Conservation (phyloP, 306 rosid species). For the Cucurbita moschata region DNA sequence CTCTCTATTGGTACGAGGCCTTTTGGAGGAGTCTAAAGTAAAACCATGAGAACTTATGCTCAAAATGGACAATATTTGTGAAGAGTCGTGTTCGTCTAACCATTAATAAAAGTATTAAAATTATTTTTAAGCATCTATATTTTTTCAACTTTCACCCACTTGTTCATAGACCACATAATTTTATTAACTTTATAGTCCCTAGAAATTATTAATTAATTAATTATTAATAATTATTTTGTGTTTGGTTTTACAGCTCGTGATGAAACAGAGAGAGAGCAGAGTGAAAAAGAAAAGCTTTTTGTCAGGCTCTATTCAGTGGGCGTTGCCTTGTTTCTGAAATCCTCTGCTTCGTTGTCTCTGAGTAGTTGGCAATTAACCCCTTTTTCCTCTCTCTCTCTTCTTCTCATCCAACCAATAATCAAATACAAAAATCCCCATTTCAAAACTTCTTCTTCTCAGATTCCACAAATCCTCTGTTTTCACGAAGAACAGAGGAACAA, state of each 20-base stretch:
- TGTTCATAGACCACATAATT: too few relatives aligned
- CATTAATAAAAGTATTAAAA: too few relatives aligned
- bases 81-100: too few relatives aligned
- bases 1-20: too few relatives aligned
- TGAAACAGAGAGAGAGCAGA: conserved; percentile 27
- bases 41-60: too few relatives aligned
- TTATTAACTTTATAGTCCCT: too few relatives aligned
- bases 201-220: too few relatives aligned
- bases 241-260: conserved; percentile 64
- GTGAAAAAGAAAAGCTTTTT: conserved; percentile 7
- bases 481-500: not conserved
- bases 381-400: conserved; percentile 15
- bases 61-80: too few relatives aligned
- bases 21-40: too few relatives aligned
- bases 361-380: conserved; percentile 33
- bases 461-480: not conserved
- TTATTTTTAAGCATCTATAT: too few relatives aligned
- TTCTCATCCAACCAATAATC: conserved; percentile 13
- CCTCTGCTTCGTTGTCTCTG: conserved; percentile 33
- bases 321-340: conserved; percentile 3
- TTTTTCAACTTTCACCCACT: too few relatives aligned
- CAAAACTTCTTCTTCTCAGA: not conserved
- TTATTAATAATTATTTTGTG: not conserved
- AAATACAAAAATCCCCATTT: not conserved
- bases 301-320: conserved; percentile 11